phyloP scores from a whole-genome alignment of 2,329 filamentous ascomycete genomes.

The Teratosphaeria nubilosa region DNA sequence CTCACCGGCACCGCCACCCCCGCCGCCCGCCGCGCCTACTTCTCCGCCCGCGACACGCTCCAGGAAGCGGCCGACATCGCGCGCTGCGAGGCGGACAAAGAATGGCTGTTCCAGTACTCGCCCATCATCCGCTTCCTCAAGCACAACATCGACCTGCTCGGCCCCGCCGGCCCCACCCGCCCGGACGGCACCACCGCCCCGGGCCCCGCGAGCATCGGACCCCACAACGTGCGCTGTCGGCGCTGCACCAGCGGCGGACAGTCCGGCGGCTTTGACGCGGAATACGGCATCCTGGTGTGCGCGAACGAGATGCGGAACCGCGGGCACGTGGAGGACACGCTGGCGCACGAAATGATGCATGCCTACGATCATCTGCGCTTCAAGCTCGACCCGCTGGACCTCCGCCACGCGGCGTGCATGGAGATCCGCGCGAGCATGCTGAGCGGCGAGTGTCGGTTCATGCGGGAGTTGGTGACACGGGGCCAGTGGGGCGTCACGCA shows the following conservation, averaged over 20 bases:
- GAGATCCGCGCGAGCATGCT: conserved; percentile 94
- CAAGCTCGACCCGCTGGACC: conserved; percentile 72
- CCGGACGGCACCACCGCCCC: neutral
- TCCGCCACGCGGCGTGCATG: conserved; percentile 86
- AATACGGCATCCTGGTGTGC: conserved; percentile 82
- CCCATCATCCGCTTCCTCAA: conserved; percentile 80
- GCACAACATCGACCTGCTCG: conserved; percentile 68
- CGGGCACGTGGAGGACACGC: conserved; percentile 80
- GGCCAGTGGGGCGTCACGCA: conserved; percentile 83
- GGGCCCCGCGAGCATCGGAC: conserved; percentile 53
- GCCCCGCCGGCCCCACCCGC: conserved; percentile 26
- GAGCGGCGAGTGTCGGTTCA: conserved; percentile 87
- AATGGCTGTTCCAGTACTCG: conserved; percentile 75
- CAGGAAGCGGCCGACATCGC: conserved; percentile 71
- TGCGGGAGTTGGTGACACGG: conserved; percentile 71
- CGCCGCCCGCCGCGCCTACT: conserved; percentile 64
- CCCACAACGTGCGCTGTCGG: conserved; percentile 68
- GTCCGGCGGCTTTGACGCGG: conserved; percentile 74
- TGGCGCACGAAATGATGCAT: conserved; percentile 97
- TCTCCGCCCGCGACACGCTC: conserved; percentile 61
- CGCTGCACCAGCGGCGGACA: conserved; percentile 60
- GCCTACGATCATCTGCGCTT: conserved; percentile 88
- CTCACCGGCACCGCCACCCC: conserved; percentile 61
- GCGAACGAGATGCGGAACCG: conserved; percentile 78
- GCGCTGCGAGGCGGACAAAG: conserved; percentile 69